Conservation (phyloP, 352 stramenopile species). For the Plasmopara muralis region DNA sequence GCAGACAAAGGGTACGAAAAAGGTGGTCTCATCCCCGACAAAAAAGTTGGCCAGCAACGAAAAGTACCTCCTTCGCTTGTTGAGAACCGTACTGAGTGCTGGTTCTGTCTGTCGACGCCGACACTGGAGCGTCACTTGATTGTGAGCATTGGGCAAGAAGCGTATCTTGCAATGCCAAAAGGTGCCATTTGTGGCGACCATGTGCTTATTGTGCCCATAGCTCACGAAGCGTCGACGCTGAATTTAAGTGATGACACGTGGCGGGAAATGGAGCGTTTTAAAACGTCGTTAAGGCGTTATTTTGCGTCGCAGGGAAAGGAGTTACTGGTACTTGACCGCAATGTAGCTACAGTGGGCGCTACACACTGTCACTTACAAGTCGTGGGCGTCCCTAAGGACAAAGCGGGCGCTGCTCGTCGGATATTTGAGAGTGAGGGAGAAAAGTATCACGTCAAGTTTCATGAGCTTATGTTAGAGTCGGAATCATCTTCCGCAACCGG, state of each 20-base stretch:
- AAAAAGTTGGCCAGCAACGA: constrained; percentile 13
- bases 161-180: constrained; percentile 78
- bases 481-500: constrained; percentile 12
- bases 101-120: constrained; percentile 77
- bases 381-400: constrained; percentile 47
- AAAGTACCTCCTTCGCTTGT: constrained; percentile 11
- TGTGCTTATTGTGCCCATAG: constrained; percentile 71
- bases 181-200: constrained; percentile 72
- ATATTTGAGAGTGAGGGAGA: constrained; percentile 62
- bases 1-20: constrained; percentile 46
- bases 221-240: constrained; percentile 56
- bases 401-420: constrained; percentile 27
- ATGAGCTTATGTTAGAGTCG: constrained; percentile 25
- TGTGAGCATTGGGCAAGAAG: constrained; percentile 72
- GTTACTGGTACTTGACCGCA: constrained; percentile 72
- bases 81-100: constrained; percentile 68
- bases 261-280: constrained; percentile 66
- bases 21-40: constrained; percentile 28
- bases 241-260: constrained; percentile 34
- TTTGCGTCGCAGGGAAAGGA: constrained; percentile 64
- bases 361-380: constrained; percentile 76
- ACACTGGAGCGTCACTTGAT: constrained; percentile 76
- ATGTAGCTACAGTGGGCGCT: constrained; percentile 60
- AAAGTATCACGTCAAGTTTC: constrained; percentile 68
- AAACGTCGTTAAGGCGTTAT: constrained; percentile 45